Base-by-base conservation (phyloP, 2,329 filamentous ascomycete species). In the Claviceps sp. region DNA sequence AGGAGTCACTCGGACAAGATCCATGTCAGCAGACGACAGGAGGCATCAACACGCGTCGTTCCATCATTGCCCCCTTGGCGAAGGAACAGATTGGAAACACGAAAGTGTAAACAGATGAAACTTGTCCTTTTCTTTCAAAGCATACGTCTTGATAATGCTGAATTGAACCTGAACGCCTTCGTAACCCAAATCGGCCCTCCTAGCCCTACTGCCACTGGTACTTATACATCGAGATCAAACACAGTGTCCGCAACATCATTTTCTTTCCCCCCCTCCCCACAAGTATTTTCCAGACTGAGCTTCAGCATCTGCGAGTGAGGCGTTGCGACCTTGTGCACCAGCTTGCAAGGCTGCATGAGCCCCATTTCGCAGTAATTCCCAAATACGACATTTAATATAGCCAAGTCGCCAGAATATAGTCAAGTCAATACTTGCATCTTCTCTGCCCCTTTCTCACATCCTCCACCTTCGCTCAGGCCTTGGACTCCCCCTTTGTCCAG, bases 401-500 rank as follows among this genome's bases (percentile, higher is more conserved):
- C 30, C 30, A 34, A 10, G 30, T 34, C 30, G 10, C 30, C 30
- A 34, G 10, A 11, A 34, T 4, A 11, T 11, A 11, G 10, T 34
- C 30, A 34, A 34, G 30, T 34, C 30, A 34, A 44, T 41, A 5
- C 42, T 19, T 5, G 37, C 2, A 22, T 16, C 2, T 13, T 42
- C 5, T 13, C 24, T 34, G 4, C 8, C 6, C 17, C 47, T 5
- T 14, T n/a, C 19, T 24, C 14, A 7, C 16, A 5, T 30, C 22
- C 8, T 13, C 22, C 5, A 5, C 17, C 3, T 19, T 11, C 22
- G 5, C 17, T 56, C 50, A 58, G 38, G 60, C 62, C 56, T 60
- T 64, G 14, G 63, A 63, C 56, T 68, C 67, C 46, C 68, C 64
- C 60, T 68, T 70, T 57, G 67, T 68, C 69, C 73, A 73, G 62